Base-by-base conservation (phyloP, 176 grass and related monocot genomes). In the Guadua angustifolia region DNA sequence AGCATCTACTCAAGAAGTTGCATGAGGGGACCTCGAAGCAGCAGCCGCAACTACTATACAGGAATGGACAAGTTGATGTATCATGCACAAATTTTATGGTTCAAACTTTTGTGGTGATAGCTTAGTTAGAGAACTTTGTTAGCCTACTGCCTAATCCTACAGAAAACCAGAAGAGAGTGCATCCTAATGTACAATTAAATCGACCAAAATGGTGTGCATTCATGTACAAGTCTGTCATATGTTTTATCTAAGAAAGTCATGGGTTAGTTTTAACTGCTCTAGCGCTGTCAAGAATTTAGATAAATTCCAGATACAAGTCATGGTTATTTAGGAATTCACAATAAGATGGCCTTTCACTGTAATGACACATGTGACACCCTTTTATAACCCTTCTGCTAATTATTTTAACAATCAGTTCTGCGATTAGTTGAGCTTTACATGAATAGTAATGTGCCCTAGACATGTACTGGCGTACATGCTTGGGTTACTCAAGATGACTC, bases 151-250 rank as follows among this genome's bases (percentile, higher is more conserved):
- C 6, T 19, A 38, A 51, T 66, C 14, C 18, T 66, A 33, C 77
- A 66, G 11, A 25, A 69, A 55, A 69, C 51, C 8, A 69, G 22
- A 14, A 25, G 11, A 53, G 16, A 19, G 45, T 69, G 10, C 21
- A 5, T 55, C 66, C 29, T 56, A 10, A 21, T 39, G 53, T 14
- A 57, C n/a, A 22, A 40, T 24, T 68, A 14, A 22, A 15, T 39
- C 38, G 29, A 11, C 47, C 78, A 80, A 80, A 68, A 80, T 12
- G 29, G 36, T 21, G 45, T 51, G 11, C 17, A 66, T 66, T 78
- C 16, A 79, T 66, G 44, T 53, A 67, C 12, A 80, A 53, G 29
- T 55, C 13, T 26, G 18, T 52, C 13, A 52, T 52, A 68, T 68
- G 33, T 5, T 25, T 49, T 40, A 69, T 56, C 14, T 61, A 61